These are phyloP conservation scores for Astrothelium subdiscretum DNA, from an alignment of 495 filamentous ascomycete species.

Conservation along the genomic window DNA sequence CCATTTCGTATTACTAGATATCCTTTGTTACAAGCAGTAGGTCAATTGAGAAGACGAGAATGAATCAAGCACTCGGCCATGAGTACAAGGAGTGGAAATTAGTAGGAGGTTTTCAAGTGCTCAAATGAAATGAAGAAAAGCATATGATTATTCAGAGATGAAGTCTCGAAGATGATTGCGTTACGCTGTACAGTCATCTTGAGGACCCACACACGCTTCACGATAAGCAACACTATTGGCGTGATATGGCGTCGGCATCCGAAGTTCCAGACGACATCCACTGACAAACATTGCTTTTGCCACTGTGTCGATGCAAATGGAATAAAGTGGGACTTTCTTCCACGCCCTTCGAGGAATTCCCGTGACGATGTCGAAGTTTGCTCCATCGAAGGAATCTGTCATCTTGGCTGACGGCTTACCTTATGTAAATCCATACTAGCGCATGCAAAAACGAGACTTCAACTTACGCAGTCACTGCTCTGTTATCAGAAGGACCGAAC, in stretches of 20 bases:
- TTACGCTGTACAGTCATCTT: no score
- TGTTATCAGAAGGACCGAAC: no score
- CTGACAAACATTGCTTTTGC: not conserved
- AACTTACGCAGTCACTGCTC: no score
- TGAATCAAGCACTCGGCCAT: not conserved
- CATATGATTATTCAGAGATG: not conserved
- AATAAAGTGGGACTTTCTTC: no score
- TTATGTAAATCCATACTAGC: no score
- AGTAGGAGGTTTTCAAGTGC: not conserved
- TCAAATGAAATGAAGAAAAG: not conserved
- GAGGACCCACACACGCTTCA: not conserved
- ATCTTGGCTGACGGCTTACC: no score
- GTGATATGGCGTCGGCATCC: not conserved
- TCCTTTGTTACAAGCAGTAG: not conserved
- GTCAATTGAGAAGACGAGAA: no score
- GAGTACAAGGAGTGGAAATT: not conserved
- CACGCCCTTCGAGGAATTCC: not conserved
- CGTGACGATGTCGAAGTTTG: no score
- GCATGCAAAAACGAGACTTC: no score
- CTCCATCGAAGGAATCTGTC: no score
- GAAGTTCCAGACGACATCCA: not conserved
- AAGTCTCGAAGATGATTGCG: not conserved
- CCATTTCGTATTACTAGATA: constrained; percentile 6
- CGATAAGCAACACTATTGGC: not conserved
- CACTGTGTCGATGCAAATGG: no score